Evolutionary conservation across 768 basidiomycete genomes (phyloP), one percentile per base, ranked within the genome.

Genomic region (Trametes maxima): DNA sequence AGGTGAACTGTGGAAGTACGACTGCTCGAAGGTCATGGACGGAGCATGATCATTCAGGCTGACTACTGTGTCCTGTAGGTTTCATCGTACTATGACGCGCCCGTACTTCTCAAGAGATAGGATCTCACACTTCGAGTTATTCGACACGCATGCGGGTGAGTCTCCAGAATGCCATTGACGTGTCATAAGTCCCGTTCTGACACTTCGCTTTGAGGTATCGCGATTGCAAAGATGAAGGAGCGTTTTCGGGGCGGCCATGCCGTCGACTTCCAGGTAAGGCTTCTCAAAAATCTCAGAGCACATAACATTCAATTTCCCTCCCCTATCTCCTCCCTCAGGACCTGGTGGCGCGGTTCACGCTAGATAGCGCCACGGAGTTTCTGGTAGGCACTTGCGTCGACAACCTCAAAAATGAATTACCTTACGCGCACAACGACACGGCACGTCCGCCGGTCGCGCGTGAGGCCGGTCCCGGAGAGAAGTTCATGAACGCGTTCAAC

Each of bases 331-430:
- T 24, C 13, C 22, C 21, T n/a, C 63, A 84, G 72, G 81, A 84
- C 55, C 60, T 78, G 6, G 67, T 82, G 22, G 74, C 75, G 1
- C 77, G 81, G 42, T 81, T 83, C 61, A 80, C 82, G 0, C 75
- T 84, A 36, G 82, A 84, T 68, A 75, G 82, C 5, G 83, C 85
- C 0, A 78, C 83, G 2, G 80, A 82, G 57, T 85, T 83, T 62
- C 70, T 85, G 47, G 83, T 83, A 53, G 82, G 80, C 5, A 66
- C 71, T 37, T 75, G 76, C 37, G 73, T 83, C 2, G 45, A 80
- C 66, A 76, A 75, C 37, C 72, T 84, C 14, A 60, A 66, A 13
- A 71, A 65, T 1, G 48, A 50, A 5, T 19, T 58, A 6, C 57
- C 57, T 3, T 58, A 58, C 19, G 57, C 57, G 5, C 25, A 58